phyloP scores from a whole-genome alignment of 768 basidiomycete species.

The Baorangia bicolor region DNA sequence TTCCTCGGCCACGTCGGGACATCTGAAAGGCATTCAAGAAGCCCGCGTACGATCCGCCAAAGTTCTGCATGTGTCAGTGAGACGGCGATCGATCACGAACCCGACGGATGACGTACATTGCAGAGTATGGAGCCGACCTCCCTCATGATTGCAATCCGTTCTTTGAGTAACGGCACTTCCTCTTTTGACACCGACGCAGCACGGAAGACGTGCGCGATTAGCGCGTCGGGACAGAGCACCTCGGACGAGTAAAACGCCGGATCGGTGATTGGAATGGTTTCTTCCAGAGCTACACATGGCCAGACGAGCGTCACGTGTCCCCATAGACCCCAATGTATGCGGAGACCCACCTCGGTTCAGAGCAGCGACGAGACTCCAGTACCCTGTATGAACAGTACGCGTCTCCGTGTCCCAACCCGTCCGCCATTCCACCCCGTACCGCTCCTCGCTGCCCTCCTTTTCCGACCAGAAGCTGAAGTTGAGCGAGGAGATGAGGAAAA shows the following conservation, averaged over 20 bases:
- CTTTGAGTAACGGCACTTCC: constrained; percentile 62
- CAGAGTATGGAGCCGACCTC: constrained; percentile 73
- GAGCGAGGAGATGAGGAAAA: constrained; percentile 81
- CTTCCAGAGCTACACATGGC: constrained; percentile 60
- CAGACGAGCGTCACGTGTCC: background rate
- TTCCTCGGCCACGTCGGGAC: constrained; percentile 52
- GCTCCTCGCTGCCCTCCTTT: constrained; percentile 50
- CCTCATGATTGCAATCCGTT: constrained; percentile 76
- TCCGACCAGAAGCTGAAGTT: constrained; percentile 93
- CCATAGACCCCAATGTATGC: too few species aligned
- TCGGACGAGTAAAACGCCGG: constrained; percentile 78
- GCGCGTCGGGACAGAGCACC: constrained; percentile 62
- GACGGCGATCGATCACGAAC: constrained; percentile 6
- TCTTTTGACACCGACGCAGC: constrained; percentile 57
- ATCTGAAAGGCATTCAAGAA: constrained; percentile 63
- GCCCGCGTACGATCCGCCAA: constrained; percentile 67
- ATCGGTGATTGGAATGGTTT: constrained; percentile 73
- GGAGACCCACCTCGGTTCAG: constrained; percentile 66
- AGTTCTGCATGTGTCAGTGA: constrained; percentile 43
- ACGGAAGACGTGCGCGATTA: constrained; percentile 70
- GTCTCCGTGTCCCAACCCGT: constrained; percentile 57
- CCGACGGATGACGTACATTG: constrained; percentile 44
- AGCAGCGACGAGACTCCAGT: constrained; percentile 85
- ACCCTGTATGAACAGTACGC: constrained; percentile 69
- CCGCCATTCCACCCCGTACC: constrained; percentile 81